Percentiles rank a stretch among this genome's conserved stretches.
Conservation (phyloP, 306 rosid genomes). For the Benincasa hispida region DNA sequence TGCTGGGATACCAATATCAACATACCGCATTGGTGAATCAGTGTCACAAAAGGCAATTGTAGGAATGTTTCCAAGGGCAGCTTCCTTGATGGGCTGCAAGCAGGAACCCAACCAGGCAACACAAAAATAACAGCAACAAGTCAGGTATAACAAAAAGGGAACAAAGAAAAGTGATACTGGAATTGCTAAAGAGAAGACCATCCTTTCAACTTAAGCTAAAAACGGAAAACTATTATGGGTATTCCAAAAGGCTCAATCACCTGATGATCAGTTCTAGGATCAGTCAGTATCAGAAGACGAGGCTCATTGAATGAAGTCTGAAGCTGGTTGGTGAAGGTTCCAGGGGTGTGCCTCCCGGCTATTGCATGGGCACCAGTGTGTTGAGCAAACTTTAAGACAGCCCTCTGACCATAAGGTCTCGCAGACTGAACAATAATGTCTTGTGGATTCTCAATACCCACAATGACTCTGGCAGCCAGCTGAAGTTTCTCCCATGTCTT, state of each 20-base stretch:
- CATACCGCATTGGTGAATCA: slow-evolving; percentile 75
- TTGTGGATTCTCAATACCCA: slow-evolving; percentile 71
- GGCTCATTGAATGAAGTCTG: slow-evolving; percentile 86
- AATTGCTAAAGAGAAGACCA: neutral
- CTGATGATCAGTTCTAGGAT: slow-evolving; percentile 94
- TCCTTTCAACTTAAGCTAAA: neutral
- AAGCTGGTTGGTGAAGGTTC: slow-evolving; percentile 77
- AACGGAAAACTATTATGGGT: neutral
- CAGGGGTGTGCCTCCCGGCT: slow-evolving; percentile 92
- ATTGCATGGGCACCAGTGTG: slow-evolving; percentile 82
- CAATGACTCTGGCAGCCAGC: slow-evolving; percentile 78
- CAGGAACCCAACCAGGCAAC: neutral
- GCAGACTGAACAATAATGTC: slow-evolving; percentile 90
- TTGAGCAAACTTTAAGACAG: slow-evolving; percentile 81
- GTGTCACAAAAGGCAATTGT: slow-evolving; percentile 92
- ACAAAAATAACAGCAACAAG: neutral
- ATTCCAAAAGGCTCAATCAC: slow-evolving; percentile 12
- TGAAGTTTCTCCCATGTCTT: slow-evolving; percentile 89
- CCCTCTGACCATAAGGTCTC: slow-evolving; percentile 87
- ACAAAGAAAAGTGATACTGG: neutral
- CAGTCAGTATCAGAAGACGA: slow-evolving; percentile 78
- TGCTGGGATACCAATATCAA: slow-evolving; percentile 93
- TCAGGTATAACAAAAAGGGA: neutral
- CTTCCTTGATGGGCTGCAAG: slow-evolving; percentile 86
- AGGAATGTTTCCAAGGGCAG: slow-evolving; percentile 79